A percentile compares a stretch with the other conserved stretches of the same genome.
phyloP scores from a whole-genome alignment of 371 early-diverging fungal genomes.

The Umbelopsis sp. region DNA sequence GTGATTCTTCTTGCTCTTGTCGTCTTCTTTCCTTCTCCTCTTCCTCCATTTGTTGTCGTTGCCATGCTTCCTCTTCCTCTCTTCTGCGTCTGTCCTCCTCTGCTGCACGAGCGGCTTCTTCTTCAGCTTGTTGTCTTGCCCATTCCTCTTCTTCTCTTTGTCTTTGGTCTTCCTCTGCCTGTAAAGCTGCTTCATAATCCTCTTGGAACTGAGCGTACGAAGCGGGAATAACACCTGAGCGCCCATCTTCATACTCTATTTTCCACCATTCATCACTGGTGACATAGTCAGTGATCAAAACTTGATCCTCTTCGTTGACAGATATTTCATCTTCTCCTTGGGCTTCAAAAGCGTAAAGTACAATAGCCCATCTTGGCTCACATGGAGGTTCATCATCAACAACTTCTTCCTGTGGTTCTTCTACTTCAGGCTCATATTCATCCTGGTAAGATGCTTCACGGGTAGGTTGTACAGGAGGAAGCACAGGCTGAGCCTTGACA shows the following conservation, averaged over 20 bases:
- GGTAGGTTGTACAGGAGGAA: slow-evolving; percentile 19
- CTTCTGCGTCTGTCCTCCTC: slow-evolving; percentile 30
- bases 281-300: slow-evolving; percentile 76
- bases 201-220: slow-evolving; percentile 57
- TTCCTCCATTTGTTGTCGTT: slow-evolving; percentile 43
- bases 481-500: slow-evolving; percentile 26
- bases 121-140: slow-evolving; percentile 27
- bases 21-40: slow-evolving; percentile 33
- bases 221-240: slow-evolving; percentile 60
- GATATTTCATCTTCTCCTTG: slow-evolving; percentile 76
- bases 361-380: slow-evolving; percentile 67
- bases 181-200: slow-evolving; percentile 40
- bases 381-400: slow-evolving; percentile 29
- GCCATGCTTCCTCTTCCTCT: slow-evolving; percentile 43
- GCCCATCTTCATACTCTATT: slow-evolving; percentile 47
- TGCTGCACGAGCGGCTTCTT: slow-evolving; percentile 32
- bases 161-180: slow-evolving; percentile 23
- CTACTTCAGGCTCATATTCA: slow-evolving; percentile 37
- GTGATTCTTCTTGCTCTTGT: slow-evolving; percentile 23
- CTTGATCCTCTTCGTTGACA: slow-evolving; percentile 73
- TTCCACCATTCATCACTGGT: slow-evolving; percentile 82
- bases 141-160: slow-evolving; percentile 29
- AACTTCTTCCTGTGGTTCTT: slow-evolving; percentile 30
- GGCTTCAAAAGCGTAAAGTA: slow-evolving; percentile 78
- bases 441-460: slow-evolving; percentile 25